Percentiles rank a stretch among this genome's conserved stretches.
Evolutionary conservation across 768 basidiomycete genomes (phyloP).

Genomic region (Collybia sp.): DNA sequence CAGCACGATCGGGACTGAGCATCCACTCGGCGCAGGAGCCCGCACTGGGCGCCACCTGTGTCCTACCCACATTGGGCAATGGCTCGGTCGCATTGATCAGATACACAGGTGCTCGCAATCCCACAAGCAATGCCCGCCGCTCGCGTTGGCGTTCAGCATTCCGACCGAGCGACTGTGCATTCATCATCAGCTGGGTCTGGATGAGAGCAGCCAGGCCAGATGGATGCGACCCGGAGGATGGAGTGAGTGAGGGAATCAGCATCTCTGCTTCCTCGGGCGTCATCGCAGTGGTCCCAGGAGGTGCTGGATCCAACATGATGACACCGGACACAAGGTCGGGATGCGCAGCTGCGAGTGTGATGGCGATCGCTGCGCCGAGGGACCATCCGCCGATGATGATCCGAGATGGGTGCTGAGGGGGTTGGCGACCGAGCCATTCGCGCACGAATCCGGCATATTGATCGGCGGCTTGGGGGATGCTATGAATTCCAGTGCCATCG

Average conservation of each 20-base stretch:
- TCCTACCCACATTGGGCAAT: not conserved
- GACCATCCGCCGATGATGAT: constrained; percentile 4
- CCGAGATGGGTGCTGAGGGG: not conserved
- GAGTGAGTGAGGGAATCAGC: too few species aligned
- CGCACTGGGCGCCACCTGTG: not conserved
- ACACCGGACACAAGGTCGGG: constrained; percentile 5
- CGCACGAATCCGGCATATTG: constrained; percentile 1
- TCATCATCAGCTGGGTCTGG: not conserved
- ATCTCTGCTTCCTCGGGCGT: not conserved
- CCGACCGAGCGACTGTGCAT: not conserved
- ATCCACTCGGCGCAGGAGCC: not conserved
- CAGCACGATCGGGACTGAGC: not conserved
- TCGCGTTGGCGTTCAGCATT: not conserved
- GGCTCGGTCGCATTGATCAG: not conserved
- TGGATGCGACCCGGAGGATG: not conserved
- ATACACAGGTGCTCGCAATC: not conserved
- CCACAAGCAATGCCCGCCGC: not conserved
- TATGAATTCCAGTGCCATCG: not conserved
- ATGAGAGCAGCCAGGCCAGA: not conserved
- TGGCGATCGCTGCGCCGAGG: constrained; percentile 1
- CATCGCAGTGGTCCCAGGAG: constrained; percentile 1
- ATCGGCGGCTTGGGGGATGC: not conserved
- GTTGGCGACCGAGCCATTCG: not conserved
- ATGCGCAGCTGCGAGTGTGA: constrained; percentile 2
- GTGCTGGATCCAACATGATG: not conserved